These are phyloP conservation scores for Cenchrus purpureus DNA, from an alignment of 176 grass and related monocot species.

Conservation along the genomic window DNA sequence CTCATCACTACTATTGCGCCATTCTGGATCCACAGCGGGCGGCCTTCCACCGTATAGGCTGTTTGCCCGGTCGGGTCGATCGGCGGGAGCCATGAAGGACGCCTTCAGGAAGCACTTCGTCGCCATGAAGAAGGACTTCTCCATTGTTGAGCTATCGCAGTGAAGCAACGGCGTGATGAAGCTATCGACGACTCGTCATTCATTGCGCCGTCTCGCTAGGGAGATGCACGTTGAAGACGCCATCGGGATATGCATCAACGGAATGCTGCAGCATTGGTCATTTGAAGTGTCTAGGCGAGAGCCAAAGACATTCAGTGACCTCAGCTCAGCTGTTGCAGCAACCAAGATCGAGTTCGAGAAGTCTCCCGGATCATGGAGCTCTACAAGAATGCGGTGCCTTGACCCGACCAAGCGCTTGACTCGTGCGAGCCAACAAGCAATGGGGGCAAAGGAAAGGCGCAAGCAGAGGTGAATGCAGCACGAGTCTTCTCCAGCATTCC, in stretches of 20 bases:
- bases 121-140: slow-evolving; percentile 1
- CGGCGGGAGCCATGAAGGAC: background rate
- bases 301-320: background rate
- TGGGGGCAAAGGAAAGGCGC: background rate
- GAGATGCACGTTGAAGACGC: background rate
- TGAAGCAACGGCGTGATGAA: background rate
- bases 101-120: background rate
- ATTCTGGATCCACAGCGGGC: background rate
- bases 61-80: background rate
- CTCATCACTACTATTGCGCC: background rate
- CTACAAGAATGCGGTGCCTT: background rate
- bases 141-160: background rate
- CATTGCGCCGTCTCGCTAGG: background rate
- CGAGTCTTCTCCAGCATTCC: background rate
- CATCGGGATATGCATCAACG: background rate
- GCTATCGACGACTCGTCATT: background rate
- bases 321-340: background rate
- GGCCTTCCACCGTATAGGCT: background rate
- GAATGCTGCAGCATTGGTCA: background rate
- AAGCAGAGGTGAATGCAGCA: background rate
- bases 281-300: background rate
- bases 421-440: background rate
- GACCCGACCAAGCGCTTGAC: background rate
- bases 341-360: background rate
- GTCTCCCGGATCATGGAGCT: background rate